Base-by-base conservation (phyloP, 352 stramenopile genomes). In the Phytophthora cajani region DNA sequence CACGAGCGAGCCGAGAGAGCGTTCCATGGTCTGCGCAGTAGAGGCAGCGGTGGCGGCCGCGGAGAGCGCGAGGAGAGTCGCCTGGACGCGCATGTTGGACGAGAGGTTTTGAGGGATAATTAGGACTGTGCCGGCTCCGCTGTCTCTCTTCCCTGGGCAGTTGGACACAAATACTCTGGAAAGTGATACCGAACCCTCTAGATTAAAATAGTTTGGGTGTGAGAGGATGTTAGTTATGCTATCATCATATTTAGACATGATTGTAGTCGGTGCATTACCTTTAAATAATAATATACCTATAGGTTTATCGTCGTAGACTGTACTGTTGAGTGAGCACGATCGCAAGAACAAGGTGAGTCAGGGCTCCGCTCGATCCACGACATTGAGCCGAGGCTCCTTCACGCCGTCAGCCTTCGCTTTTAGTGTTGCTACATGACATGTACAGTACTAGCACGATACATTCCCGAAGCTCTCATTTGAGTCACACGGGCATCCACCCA, bases 1-100 rank as follows among this genome's bases (percentile, higher is more conserved):
- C 9, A 93, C 72, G 2, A 93, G 75, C 50, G 85, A 80, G 7
- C 85, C 85, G 8, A 90, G 62, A 8, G 80, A 82, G 7, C 56
- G 72, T 3, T 78, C 50, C 2, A 51, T 67, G 27, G 58, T 66
- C 1, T 27, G 50, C 33, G 49, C 46, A 17, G 60, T 17, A 25
- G 49, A 65, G 56, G 10, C 40, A 4, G 32, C 21, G 16, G 55
- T 54, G 12, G n/a, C 25, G 6, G 64, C 52, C 55, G 59, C 36
- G 5, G 69, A 63, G 52, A 75, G 64, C 52, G 36, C 60, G 38
- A 75, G 40, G 42, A 85, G 68, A 30, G 64, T 62, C 65, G 62
- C 53, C 51, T 65, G 58, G 12, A 74, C 27, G 6, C 49, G 58
- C 68, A 79, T 79, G 27, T 11, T 33, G 23, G 25, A 46, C 54